Base-by-base conservation (phyloP, 2,329 filamentous ascomycete species). In the Fusarium sp. region DNA sequence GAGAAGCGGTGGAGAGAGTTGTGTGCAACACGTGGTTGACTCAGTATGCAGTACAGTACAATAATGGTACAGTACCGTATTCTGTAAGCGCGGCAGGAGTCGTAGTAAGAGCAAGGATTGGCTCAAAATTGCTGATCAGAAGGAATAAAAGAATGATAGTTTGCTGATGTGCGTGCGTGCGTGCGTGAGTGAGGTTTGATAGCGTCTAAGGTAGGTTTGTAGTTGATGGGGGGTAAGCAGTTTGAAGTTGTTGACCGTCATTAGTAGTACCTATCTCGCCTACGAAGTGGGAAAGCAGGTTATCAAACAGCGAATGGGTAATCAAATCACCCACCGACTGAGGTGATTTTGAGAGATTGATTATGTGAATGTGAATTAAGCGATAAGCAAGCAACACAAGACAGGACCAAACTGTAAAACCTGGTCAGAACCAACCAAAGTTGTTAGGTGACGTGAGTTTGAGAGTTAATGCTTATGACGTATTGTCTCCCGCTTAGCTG, bases 21-120 rank as follows among this genome's bases (percentile, higher is more conserved):
- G 53, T 56, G 68, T 54, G 49, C 61, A 75, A 76, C 72, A 75
- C 73, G 73, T 72, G 73, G 73, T 74, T 70, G 52, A 68, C 56
- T 60, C 62, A 67, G 62, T 74, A 73, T 70, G 70, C 57, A 70
- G 50, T 41, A 39, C 36, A 22, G 41, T 42, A 42, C 35, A 44
- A 38, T 33, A 42, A 39, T 27, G 15, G 41, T 36, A 42, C 47
- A 49, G 27, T 27, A 47, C n/a, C 31, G 63, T 27, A 18, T 41
- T 42, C 62, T 62, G 64, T 54, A 67, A 68, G 65, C 56, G 49
- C 49, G 33, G 50, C 36, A 44, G 39, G 22, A 45, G 36, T 49
- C 22, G 41, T 53, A 42, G 33, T 31, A 57, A 35, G 44, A 39
- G 27, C 57, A 58, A 55, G 61, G 71, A 74, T 74, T 72, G 71